Base-by-base conservation (phyloP, 352 stramenopile species). In the Globisporangium recalcitrans region DNA sequence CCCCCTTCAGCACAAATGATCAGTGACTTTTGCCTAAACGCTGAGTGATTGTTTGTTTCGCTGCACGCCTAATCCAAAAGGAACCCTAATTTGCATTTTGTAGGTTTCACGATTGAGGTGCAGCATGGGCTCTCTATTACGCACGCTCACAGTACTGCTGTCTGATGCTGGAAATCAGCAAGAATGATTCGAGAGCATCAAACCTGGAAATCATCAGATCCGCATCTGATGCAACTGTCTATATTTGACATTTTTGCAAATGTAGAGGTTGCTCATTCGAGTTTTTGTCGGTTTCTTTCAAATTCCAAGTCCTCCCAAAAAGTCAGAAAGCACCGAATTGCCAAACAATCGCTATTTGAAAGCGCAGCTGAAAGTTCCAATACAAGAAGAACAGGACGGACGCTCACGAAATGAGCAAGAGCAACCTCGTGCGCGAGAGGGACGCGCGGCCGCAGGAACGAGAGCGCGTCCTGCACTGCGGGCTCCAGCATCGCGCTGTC, bases 381-480 rank as follows among this genome's bases (percentile, higher is more conserved):
- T n/a, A n/a, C 5, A n/a, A 14, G n/a, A 44, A 44, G n/a, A 4
- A 44, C 5, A 44, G 4, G 11, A 42, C 8, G 36, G 36, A 44
- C n/a, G 21, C 38, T 51, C 44, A 61, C 14, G 55, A 52, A 24
- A 52, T 53, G 11, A n/a, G 42, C 56, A 62, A n/a, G 42, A 46
- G 34, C 42, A 44, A 6, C 4, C 22, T 13, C 3, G 3, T 31
- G 13, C 42, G 19, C 21, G 44, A 51, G 27, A 61, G 26, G 38
- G 46, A 49, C 40, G 19, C 10, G 11, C 6, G 31, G 36, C 19
- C 14, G 36, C 9, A 63, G 32, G 7, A 52, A 3, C 26, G 44
- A 24, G 44, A 63, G 58, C 19, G 29, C 42, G 7, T 32, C 65
- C 13, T 68, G 11, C 26, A 65, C 58, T 1, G 36, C 58, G 24